These are phyloP conservation scores for Turritis glabra DNA, from an alignment of 345 rosid genomes.

Conservation along the genomic window DNA sequence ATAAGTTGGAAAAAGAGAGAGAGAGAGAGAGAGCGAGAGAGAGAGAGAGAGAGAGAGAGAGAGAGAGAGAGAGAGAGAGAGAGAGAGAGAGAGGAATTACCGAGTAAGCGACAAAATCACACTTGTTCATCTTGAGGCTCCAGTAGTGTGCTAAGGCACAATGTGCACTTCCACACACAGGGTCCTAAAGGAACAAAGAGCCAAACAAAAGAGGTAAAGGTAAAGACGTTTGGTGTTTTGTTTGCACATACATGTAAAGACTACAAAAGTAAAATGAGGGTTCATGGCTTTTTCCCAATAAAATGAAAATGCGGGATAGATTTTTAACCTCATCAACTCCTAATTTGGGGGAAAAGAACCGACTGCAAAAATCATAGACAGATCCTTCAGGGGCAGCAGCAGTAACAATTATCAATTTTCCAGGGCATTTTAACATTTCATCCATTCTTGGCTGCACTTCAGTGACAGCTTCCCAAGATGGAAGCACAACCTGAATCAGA, in stretches of 20 bases:
- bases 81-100: slow-evolving; percentile 45
- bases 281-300: too few species aligned
- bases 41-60: too few species aligned
- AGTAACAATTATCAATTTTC: slow-evolving; percentile 55
- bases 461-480: slow-evolving; percentile 59
- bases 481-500: slow-evolving; percentile 58
- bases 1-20: not conserved
- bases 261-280: too few species aligned
- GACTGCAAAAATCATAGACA: slow-evolving; percentile 57
- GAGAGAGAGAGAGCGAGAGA: too few species aligned
- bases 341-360: slow-evolving; percentile 60
- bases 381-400: slow-evolving; percentile 56
- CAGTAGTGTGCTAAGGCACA: slow-evolving; percentile 69
- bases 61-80: too few species aligned
- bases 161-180: slow-evolving; percentile 68
- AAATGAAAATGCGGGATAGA: too few species aligned
- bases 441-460: slow-evolving; percentile 53
- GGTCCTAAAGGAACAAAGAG: slow-evolving; percentile 51
- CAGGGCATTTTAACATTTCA: slow-evolving; percentile 54
- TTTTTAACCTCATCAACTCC: slow-evolving; percentile 64
- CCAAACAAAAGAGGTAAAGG: not conserved
- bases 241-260: not conserved
- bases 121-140: slow-evolving; percentile 64
- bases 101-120: slow-evolving; percentile 53
- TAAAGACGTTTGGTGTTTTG: not conserved